These are phyloP conservation scores for Neopestalotiopsis clavispora DNA, from an alignment of 2,329 filamentous ascomycete species.

Conservation along the genomic window DNA sequence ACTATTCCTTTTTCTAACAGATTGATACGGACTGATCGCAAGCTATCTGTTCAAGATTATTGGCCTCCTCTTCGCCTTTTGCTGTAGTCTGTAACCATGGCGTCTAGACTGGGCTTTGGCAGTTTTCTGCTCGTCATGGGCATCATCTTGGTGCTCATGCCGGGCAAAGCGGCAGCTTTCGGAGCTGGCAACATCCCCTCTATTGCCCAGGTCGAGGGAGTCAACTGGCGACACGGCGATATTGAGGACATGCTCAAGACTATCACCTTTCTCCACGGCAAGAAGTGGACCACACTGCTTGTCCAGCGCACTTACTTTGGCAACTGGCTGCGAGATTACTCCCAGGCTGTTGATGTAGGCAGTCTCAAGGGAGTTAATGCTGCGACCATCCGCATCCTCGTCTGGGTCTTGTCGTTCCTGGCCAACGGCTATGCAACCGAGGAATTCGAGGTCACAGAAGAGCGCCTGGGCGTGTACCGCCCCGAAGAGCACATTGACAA, in stretches of 20 bases:
- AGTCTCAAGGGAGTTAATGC: conserved; percentile 80
- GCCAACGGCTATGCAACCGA: conserved; percentile 84
- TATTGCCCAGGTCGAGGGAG: conserved; percentile 65
- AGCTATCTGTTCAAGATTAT: neutral
- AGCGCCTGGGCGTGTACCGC: conserved; percentile 79
- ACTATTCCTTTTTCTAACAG: neutral
- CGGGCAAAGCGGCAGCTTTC: conserved; percentile 63
- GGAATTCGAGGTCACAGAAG: conserved; percentile 83
- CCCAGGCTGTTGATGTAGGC: conserved; percentile 81
- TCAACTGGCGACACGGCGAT: conserved; percentile 76
- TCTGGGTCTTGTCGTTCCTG: conserved; percentile 83
- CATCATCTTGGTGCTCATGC: conserved; percentile 61
- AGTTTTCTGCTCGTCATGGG: conserved; percentile 57
- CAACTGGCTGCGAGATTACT: conserved; percentile 87
- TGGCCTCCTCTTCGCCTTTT: too few relatives aligned
- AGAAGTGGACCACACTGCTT: conserved; percentile 84
- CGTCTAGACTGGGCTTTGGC: conserved; percentile 51
- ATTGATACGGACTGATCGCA: neutral
- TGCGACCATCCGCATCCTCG: conserved; percentile 77
- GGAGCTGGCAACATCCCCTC: conserved; percentile 76
- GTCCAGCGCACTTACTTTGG: conserved; percentile 83
- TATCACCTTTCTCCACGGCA: conserved; percentile 76
- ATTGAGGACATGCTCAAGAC: conserved; percentile 84
- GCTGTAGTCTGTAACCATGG: conserved; percentile 42
- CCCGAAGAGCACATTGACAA: conserved; percentile 80